Conservation (phyloP, 2,329 filamentous ascomycete genomes). For the Zymoseptoria brevis region DNA sequence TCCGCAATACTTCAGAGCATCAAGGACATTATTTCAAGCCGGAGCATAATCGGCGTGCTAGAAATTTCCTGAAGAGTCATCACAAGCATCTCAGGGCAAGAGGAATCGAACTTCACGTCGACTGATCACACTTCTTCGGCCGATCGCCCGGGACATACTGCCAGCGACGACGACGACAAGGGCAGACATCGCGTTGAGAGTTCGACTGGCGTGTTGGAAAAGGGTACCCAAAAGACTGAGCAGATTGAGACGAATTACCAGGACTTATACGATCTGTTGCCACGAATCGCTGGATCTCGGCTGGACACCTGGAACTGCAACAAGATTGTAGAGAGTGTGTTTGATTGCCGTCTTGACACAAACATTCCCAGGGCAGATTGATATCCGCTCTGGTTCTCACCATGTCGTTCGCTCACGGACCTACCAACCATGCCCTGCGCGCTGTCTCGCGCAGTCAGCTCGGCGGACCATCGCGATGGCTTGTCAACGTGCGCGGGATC, state of each 20-base stretch:
- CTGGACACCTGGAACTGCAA: background rate
- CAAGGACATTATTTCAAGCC: too few relatives aligned
- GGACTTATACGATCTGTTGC: background rate
- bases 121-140: background rate
- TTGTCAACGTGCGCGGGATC: background rate
- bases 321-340: background rate
- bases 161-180: background rate
- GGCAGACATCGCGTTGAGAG: background rate
- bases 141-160: background rate
- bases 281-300: too few relatives aligned
- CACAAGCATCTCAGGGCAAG: background rate
- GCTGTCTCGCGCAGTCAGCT: background rate
- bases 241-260: background rate
- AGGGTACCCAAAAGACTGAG: background rate
- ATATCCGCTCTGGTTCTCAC: background rate
- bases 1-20: too few relatives aligned
- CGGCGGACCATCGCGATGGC: background rate
- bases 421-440: background rate
- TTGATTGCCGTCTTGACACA: background rate
- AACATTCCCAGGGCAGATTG: background rate
- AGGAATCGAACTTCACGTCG: background rate
- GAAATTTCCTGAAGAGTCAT: background rate
- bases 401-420: background rate
- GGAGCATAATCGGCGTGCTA: background rate
- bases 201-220: background rate